phyloP scores from a whole-genome alignment of 1,139 yeast species.

The Scheffersomyces titani region DNA sequence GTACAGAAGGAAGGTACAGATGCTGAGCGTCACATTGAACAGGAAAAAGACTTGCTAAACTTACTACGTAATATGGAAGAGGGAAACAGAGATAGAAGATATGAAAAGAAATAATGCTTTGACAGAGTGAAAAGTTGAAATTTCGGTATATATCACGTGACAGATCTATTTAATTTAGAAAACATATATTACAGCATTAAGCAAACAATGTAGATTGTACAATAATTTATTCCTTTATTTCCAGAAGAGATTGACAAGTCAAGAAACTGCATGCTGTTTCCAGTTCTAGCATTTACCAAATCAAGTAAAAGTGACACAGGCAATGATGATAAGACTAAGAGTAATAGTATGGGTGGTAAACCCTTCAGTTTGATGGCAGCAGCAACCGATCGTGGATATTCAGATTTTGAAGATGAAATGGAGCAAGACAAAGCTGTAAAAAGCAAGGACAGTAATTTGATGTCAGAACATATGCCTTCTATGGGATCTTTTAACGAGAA shows the following conservation, averaged over 20 bases:
- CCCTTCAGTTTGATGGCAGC: constrained; percentile 10
- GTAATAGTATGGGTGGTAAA: not conserved
- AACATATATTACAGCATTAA: not conserved
- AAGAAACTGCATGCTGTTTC: not conserved
- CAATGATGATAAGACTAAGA: not conserved
- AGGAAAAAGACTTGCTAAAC: constrained; percentile 26
- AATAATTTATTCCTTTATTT: too few species aligned
- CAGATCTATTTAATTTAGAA: too few species aligned
- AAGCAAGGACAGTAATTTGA: not conserved
- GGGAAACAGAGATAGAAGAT: not conserved
- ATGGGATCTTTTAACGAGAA: not conserved
- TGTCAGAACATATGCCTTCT: not conserved
- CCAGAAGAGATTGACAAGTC: not conserved
- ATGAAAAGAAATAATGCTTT: not conserved
- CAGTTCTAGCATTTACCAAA: constrained; percentile 10
- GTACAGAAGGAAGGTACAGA: constrained; percentile 22
- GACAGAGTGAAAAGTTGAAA: not conserved
- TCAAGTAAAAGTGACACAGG: not conserved
- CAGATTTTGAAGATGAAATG: constrained; percentile 22
- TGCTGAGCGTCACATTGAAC: constrained; percentile 8
- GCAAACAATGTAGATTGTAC: not conserved
- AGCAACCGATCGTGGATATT: constrained; percentile 19
- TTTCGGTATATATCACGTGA: not conserved
- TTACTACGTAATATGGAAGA: constrained; percentile 15
- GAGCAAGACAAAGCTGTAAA: constrained; percentile 2